A percentile compares a stretch with the other conserved stretches of the same genome.
These are phyloP conservation scores for Paramecium bursaria DNA, from an alignment of 73 alveolate genomes.

Conservation along the genomic window DNA sequence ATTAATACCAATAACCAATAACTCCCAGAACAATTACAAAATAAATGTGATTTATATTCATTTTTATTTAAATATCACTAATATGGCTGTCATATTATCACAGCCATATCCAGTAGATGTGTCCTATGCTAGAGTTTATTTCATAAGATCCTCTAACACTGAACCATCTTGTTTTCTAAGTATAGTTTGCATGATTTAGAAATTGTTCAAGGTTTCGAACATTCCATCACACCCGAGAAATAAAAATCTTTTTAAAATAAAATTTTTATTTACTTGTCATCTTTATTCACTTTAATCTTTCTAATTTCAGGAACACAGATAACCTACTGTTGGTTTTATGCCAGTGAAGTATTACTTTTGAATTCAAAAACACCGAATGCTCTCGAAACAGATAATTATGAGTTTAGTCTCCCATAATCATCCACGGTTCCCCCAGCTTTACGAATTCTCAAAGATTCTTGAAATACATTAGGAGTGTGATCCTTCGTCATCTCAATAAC, in stretches of 20 bases:
- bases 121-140: constrained; percentile 9
- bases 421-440: constrained; percentile 68
- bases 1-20: no score
- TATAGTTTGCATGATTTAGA: constrained; percentile 28
- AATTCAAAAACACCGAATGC: constrained; percentile 88
- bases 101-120: constrained; percentile 58
- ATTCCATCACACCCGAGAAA: constrained; percentile 59
- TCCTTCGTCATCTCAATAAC: constrained; percentile 58
- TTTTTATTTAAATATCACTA: background rate
- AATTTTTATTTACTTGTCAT: background rate
- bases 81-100: constrained; percentile 60
- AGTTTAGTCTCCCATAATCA: constrained; percentile 79
- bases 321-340: constrained; percentile 45
- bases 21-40: no score
- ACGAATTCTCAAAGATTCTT: constrained; percentile 62
- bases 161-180: background rate
- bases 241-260: background rate
- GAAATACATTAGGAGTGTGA: constrained; percentile 51
- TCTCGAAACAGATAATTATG: constrained; percentile 80
- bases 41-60: background rate
- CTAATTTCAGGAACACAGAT: constrained; percentile 50
- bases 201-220: constrained; percentile 50
- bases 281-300: constrained; percentile 23
- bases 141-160: constrained; percentile 2
- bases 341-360: constrained; percentile 67